phyloP scores from a whole-genome alignment of 306 rosid genomes.

The Acmispon strigosus region DNA sequence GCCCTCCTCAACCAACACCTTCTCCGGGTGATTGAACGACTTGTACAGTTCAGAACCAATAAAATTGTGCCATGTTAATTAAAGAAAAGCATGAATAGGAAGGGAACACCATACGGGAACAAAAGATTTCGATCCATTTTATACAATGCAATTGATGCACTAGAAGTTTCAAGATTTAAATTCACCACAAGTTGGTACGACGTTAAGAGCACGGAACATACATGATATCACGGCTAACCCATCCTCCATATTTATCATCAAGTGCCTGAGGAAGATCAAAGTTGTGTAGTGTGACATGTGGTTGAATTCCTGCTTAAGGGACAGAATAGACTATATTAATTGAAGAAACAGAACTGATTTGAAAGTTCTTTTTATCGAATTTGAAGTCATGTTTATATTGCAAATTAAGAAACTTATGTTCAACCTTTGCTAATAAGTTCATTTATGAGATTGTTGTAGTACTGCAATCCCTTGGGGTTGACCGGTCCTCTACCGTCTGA shows the following conservation, averaged over 20 bases:
- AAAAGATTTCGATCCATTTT: not conserved
- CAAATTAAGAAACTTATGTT: slow-evolving; percentile 3
- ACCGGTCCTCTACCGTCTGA: slow-evolving; percentile 64
- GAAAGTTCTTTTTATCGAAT: not conserved
- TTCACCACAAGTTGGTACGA: not conserved
- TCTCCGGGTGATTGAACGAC: too few species aligned
- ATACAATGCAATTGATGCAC: not conserved
- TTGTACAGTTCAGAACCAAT: too few species aligned
- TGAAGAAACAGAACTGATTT: not conserved
- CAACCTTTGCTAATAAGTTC: slow-evolving; percentile 46
- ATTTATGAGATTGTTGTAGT: slow-evolving; percentile 72
- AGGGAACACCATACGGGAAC: too few species aligned
- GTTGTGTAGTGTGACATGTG: slow-evolving; percentile 59
- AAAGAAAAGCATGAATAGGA: too few species aligned
- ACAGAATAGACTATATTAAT: not conserved
- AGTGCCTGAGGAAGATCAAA: slow-evolving; percentile 63
- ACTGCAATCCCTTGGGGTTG: slow-evolving; percentile 64
- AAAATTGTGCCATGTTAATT: too few species aligned
- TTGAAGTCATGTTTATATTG: not conserved
- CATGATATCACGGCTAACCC: slow-evolving; percentile 58
- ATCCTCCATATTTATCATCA: slow-evolving; percentile 83
- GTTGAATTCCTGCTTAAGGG: slow-evolving; percentile 54
- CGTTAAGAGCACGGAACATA: slow-evolving; percentile 33
- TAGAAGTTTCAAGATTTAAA: not conserved
- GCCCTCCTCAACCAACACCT: too few species aligned